A percentile compares a stretch with the other conserved stretches of the same genome.
phyloP scores from a whole-genome alignment of 2,329 filamentous ascomycete genomes.

The Hypocreales sp. region DNA sequence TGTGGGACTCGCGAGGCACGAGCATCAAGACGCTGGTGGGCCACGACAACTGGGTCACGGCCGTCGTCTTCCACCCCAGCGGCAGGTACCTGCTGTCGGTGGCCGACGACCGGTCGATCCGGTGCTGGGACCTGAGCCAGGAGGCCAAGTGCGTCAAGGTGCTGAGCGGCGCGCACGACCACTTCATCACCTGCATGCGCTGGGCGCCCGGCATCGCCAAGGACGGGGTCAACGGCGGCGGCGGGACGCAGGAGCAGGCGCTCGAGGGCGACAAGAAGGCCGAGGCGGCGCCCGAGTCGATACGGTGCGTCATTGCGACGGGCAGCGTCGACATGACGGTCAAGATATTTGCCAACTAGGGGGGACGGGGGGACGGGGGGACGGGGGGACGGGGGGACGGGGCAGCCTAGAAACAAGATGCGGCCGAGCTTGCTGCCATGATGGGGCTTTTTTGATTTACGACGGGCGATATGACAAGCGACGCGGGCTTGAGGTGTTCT shows the following conservation, averaged over 20 bases:
- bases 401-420: too few relatives aligned
- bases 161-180: conserved; percentile 60
- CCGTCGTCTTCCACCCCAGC: conserved; percentile 75
- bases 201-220: conserved; percentile 54
- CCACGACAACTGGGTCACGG: conserved; percentile 90
- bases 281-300: conserved; percentile 37
- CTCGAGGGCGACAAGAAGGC: conserved; percentile 26
- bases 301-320: conserved; percentile 75
- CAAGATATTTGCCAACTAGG: conserved; percentile 54
- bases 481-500: too few relatives aligned
- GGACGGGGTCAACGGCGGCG: conserved; percentile 5
- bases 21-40: conserved; percentile 72
- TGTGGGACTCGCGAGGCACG: conserved; percentile 79
- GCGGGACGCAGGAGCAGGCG: conserved; percentile 4
- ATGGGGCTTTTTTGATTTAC: too few relatives aligned
- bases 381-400: too few relatives aligned
- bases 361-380: too few relatives aligned
- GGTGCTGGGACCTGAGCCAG: conserved; percentile 87
- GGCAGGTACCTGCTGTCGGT: conserved; percentile 81
- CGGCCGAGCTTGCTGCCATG: too few relatives aligned
- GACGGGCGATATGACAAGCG: too few relatives aligned
- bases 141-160: conserved; percentile 82
- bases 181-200: conserved; percentile 73
- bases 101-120: conserved; percentile 78
- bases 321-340: conserved; percentile 73